Percentiles rank a stretch among this genome's conserved stretches.
phyloP scores from a whole-genome alignment of 345 rosid species.

The Rhodamnia argentea region DNA sequence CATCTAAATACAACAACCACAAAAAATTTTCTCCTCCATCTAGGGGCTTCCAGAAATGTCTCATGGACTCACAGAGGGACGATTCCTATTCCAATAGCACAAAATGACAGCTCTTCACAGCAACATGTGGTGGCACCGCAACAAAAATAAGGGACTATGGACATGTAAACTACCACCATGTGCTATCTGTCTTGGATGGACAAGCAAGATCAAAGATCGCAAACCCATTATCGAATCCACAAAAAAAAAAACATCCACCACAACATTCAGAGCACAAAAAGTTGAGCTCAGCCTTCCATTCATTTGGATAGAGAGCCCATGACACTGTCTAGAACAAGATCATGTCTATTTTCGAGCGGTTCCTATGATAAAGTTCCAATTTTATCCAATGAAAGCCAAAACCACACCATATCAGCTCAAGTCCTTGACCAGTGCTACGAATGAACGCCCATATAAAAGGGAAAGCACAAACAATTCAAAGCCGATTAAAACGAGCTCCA shows the following conservation, averaged over 20 bases:
- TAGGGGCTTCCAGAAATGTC: neutral
- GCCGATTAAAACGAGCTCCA: neutral
- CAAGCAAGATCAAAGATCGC: neutral
- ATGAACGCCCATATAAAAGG: neutral
- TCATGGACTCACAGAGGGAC: neutral
- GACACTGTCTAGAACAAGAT: neutral
- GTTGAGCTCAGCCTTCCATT: neutral
- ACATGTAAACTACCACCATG: neutral
- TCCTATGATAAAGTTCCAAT: neutral
- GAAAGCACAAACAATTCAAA: neutral
- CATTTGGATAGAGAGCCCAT: neutral
- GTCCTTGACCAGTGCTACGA: neutral
- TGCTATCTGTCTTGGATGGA: neutral
- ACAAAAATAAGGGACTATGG: neutral
- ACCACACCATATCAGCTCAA: neutral
- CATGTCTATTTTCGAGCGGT: neutral
- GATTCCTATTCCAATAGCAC: neutral
- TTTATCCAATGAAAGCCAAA: neutral
- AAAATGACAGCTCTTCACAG: neutral
- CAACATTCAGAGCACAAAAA: neutral
- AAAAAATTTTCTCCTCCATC: neutral
- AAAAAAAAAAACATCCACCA: neutral
- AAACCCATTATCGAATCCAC: neutral
- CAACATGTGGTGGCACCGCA: neutral
- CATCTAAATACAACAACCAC: rapidly evolving